Percentiles rank a stretch among this genome's conserved stretches.
phyloP scores from a whole-genome alignment of 345 rosid genomes.

The Melaleuca alternifolia region DNA sequence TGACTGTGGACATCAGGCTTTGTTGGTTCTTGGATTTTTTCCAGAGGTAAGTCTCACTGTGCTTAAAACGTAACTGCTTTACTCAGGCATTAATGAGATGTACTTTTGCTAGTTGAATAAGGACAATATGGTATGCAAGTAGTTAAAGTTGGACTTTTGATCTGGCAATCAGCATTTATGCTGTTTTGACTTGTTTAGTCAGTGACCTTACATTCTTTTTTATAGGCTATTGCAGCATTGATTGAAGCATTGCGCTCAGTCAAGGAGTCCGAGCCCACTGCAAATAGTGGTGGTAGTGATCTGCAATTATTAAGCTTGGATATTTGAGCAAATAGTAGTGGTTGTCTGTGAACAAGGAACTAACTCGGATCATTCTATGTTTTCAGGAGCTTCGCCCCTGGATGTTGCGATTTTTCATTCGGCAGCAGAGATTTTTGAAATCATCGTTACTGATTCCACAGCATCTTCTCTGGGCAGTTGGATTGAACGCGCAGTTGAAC shows the following conservation, averaged over 20 bases:
- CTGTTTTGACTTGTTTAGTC: not conserved
- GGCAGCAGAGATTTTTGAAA: slow-evolving; percentile 92
- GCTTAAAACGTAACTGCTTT: not conserved
- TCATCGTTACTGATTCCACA: slow-evolving; percentile 79
- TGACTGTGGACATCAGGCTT: slow-evolving; percentile 92
- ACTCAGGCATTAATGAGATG: not conserved
- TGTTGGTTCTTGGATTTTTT: slow-evolving; percentile 63
- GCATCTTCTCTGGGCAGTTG: slow-evolving; percentile 82
- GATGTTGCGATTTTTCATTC: slow-evolving; percentile 95
- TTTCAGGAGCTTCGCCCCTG: slow-evolving; percentile 78
- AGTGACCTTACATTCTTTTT: slow-evolving; percentile 1
- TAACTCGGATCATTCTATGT: not conserved
- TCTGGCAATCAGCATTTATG: not conserved
- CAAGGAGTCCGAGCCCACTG: slow-evolving; percentile 62
- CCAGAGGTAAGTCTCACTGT: slow-evolving; percentile 57
- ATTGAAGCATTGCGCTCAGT: slow-evolving; percentile 82
- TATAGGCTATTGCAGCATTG: slow-evolving; percentile 61
- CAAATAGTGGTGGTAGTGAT: slow-evolving; percentile 48
- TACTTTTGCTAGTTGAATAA: not conserved
- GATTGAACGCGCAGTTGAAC: slow-evolving; percentile 82
- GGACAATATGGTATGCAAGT: not conserved
- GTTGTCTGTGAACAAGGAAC: slow-evolving; percentile 11
- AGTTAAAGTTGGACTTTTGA: not conserved
- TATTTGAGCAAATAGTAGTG: not conserved
- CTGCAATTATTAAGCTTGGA: slow-evolving; percentile 6